Base-by-base conservation (phyloP, 306 rosid genomes). In the Prunus davidiana region DNA sequence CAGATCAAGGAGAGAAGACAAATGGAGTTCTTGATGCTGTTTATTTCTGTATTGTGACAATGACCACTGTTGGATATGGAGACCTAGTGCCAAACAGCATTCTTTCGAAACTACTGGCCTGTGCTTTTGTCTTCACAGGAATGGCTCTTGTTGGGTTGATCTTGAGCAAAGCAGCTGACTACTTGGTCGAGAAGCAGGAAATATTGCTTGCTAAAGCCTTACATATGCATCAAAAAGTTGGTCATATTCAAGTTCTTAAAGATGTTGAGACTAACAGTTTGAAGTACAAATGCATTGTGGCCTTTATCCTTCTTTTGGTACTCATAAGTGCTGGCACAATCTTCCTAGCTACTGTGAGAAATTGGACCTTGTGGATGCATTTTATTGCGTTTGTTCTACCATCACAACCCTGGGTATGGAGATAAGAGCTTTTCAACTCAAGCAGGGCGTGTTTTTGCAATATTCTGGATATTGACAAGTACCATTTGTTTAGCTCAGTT, bases 371-470 rank as follows among this genome's bases (percentile, higher is more conserved):
- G 80, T 84, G 47, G 91, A 87, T 65, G 88, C 91, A 49, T 84
- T 87, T 78, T 87, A 87, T 57, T 87, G 91, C 46, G 88, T 82
- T 19, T 87, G 88, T 81, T 75, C 83, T 19, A 84, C 88, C 43
- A 80, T 87, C 43, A 87, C 91, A 6, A 80, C 91, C 0, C 73
- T 87, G 54, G 89, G 8, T 87, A 85, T 78, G 99, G 97, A 49
- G 97, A 95, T 80, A 74, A 84, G 81, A 95, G 93, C 84, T 95
- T 92, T 87, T 88, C 93, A 20, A 95, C 93, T 60, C 70, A 72
- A 80, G 76, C 82, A 52, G 96, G 97, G 20, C 93, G 99, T 22
- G 30, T 86, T 22, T 95, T 92, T 71, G 97, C 97, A 3, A 80
- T 92, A 50, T 85, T 92, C 80, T 92, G 97, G 97, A 90, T 95